Evolutionary conservation across 192 early-diverging fungal species (phyloP).

Genomic region (Spizellomyces punctatus): DNA sequence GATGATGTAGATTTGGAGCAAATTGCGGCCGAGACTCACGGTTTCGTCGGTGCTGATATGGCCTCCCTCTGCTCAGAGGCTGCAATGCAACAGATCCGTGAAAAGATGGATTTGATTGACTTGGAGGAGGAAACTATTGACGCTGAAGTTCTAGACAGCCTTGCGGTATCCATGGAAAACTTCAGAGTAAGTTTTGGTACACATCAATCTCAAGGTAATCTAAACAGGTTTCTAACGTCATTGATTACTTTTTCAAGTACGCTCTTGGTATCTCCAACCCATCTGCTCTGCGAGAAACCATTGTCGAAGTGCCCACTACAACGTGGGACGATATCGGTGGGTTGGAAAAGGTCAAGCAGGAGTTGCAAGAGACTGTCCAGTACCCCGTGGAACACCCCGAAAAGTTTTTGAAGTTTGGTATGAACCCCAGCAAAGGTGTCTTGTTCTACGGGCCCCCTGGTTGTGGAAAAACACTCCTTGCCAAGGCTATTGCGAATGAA

Average conservation of each 20-base stretch:
- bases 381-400: constrained; percentile 99
- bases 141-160: constrained; percentile 90
- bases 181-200: constrained; percentile 67
- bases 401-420: constrained; percentile 99
- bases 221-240: neutral
- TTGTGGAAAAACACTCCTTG: constrained; percentile 96
- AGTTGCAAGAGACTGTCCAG: constrained; percentile 98
- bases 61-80: constrained; percentile 98
- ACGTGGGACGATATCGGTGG: constrained; percentile 98
- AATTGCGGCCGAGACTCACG: constrained; percentile 96
- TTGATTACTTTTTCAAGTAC: constrained; percentile 54
- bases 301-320: constrained; percentile 94
- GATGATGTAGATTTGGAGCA: constrained; percentile 97
- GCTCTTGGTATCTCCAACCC: constrained; percentile 94
- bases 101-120: constrained; percentile 99
- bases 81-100: constrained; percentile 99
- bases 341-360: constrained; percentile 95
- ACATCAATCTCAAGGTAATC: constrained; percentile 3
- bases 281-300: constrained; percentile 97
- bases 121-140: constrained; percentile 98
- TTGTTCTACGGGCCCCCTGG: constrained; percentile 99
- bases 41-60: constrained; percentile 96
- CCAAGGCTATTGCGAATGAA: constrained; percentile 99
- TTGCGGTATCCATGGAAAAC: constrained; percentile 98
- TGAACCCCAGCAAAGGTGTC: constrained; percentile 94